Evolutionary conservation across 768 basidiomycete species (phyloP).

Genomic region (Cantharellus cinnabarinus): DNA sequence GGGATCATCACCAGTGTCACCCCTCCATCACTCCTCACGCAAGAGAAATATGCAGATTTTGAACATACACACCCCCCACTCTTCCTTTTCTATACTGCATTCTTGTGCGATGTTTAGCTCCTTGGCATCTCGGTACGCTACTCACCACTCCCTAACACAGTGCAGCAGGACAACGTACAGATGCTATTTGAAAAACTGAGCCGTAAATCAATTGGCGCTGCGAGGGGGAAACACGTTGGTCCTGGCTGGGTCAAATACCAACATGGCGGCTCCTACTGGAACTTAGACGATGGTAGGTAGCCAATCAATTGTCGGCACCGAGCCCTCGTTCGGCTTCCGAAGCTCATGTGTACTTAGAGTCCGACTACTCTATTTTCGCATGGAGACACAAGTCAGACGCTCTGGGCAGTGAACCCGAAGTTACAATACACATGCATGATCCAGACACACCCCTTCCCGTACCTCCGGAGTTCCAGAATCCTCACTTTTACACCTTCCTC

Average conservation of each 20-base stretch:
- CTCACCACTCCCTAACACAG: slow-evolving; percentile 19
- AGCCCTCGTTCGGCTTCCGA: not conserved
- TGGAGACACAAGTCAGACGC: slow-evolving; percentile 33
- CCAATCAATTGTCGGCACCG: slow-evolving; percentile 1
- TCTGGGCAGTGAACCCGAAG: slow-evolving; percentile 9
- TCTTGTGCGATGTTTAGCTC: slow-evolving; percentile 31
- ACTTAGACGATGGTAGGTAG: slow-evolving; percentile 64
- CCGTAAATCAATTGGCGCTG: slow-evolving; percentile 38
- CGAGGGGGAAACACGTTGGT: slow-evolving; percentile 40
- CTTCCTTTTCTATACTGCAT: slow-evolving; percentile 57
- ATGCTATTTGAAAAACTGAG: slow-evolving; percentile 52
- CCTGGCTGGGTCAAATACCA: slow-evolving; percentile 78
- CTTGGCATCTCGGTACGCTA: not conserved
- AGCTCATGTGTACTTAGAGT: slow-evolving; percentile 24
- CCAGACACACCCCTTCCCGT: slow-evolving; percentile 16
- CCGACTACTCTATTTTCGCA: slow-evolving; percentile 72
- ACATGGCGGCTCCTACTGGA: slow-evolving; percentile 60
- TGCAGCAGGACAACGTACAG: slow-evolving; percentile 43
- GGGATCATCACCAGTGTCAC: too few species aligned
- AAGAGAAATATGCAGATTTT: slow-evolving; percentile 20
- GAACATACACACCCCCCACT: slow-evolving; percentile 54
- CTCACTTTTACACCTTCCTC: slow-evolving; percentile 7
- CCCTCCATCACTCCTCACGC: not conserved
- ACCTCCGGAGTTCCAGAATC: slow-evolving; percentile 10
- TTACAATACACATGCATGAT: slow-evolving; percentile 3